phyloP scores from a whole-genome alignment of 2,329 filamentous ascomycete species.

The Penicillium sp. region DNA sequence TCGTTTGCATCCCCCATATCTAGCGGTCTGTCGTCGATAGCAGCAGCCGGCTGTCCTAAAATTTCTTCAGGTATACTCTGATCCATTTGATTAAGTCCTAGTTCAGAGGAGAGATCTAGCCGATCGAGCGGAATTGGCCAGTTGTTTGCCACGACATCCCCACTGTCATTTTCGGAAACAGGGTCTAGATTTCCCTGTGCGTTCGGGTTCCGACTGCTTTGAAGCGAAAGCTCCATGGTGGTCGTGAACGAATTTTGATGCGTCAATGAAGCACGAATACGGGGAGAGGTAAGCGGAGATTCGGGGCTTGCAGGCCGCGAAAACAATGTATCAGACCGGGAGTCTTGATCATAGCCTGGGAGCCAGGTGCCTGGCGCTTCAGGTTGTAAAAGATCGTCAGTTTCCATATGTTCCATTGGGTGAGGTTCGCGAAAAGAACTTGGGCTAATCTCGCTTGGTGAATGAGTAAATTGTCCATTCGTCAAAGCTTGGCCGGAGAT shows the following conservation, averaged over 20 bases:
- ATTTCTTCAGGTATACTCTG: neutral
- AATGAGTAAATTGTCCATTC: constrained; percentile 36
- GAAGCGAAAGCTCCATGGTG: constrained; percentile 42
- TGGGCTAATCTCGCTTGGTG: constrained; percentile 34
- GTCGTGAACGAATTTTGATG: constrained; percentile 42
- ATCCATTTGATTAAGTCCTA: constrained; percentile 14
- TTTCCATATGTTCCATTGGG: constrained; percentile 21
- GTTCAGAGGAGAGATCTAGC: neutral
- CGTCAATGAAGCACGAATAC: constrained; percentile 39
- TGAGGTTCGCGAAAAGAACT: constrained; percentile 28
- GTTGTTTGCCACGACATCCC: neutral
- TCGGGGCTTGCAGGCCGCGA: constrained; percentile 38
- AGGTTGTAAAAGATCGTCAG: constrained; percentile 12
- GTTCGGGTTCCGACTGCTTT: constrained; percentile 32
- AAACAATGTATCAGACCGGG: constrained; percentile 38
- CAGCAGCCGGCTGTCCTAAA: neutral
- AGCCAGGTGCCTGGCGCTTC: constrained; percentile 15
- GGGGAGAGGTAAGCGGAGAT: constrained; percentile 39
- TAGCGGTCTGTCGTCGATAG: neutral
- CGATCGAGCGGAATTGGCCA: constrained; percentile 4
- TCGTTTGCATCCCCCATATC: constrained; percentile 6
- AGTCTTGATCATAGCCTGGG: constrained; percentile 23
- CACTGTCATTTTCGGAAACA: constrained; percentile 3
- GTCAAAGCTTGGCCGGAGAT: constrained; percentile 20
- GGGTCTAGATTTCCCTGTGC: constrained; percentile 12